Conservation (phyloP, 75 land plant species). For the Sequoia sempervirens region DNA sequence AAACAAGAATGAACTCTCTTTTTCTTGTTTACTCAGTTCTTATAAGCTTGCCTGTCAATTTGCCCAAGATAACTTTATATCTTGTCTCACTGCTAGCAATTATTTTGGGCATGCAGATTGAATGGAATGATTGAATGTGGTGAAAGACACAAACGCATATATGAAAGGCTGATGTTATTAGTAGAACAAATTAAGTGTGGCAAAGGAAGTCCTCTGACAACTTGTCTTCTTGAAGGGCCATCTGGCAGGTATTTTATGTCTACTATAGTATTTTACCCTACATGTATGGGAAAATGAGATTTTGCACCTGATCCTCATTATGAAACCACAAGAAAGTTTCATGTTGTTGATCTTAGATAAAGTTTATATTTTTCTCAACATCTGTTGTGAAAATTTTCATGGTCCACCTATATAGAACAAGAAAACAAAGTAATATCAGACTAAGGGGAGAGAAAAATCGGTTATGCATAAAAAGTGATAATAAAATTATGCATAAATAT, state of each 20-base stretch:
- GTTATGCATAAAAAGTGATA: background rate
- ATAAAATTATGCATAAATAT: background rate
- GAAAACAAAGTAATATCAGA: background rate
- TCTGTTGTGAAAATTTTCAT: background rate
- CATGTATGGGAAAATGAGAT: background rate
- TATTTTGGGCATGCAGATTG: conserved; percentile 32
- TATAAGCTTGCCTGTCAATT: background rate
- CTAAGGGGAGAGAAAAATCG: background rate
- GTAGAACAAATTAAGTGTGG: conserved; percentile 93
- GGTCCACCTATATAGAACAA: background rate
- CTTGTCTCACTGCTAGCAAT: background rate
- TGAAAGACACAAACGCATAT: conserved; percentile 58
- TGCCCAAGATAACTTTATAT: background rate
- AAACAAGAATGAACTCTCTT: background rate
- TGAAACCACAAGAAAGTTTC: background rate
- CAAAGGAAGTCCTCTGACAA: conserved; percentile 77
- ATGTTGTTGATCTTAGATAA: background rate
- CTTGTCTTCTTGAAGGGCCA: conserved; percentile 94
- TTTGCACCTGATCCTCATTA: background rate
- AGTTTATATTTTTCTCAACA: background rate
- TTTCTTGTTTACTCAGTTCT: background rate
- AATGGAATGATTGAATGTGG: conserved; percentile 88
- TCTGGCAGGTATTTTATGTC: conserved; percentile 60
- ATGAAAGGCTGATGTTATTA: conserved; percentile 61
- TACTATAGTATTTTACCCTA: background rate